A percentile compares a stretch with the other conserved stretches of the same genome.
phyloP scores from a whole-genome alignment of 345 rosid genomes.

The Eucalyptus sp. region DNA sequence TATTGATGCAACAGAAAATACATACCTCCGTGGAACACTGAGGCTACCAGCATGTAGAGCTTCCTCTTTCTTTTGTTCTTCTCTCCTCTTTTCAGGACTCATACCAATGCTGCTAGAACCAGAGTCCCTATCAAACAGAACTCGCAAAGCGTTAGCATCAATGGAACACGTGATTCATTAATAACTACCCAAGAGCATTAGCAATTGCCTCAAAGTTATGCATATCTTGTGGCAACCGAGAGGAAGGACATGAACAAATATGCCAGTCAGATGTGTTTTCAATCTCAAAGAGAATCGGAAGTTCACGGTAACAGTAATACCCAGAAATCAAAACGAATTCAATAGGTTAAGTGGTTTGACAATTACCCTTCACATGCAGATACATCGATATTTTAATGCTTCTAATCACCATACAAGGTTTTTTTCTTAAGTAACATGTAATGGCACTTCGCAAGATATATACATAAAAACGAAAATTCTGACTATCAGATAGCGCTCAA shows the following conservation, averaged over 20 bases:
- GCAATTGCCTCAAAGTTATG: neutral
- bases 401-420: neutral
- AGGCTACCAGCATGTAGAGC: slow-evolving; percentile 52
- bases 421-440: neutral
- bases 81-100: slow-evolving; percentile 50
- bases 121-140: slow-evolving; percentile 30
- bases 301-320: neutral
- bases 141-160: neutral
- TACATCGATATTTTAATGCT: neutral
- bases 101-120: slow-evolving; percentile 30
- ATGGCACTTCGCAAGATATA: neutral
- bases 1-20: neutral
- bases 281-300: neutral
- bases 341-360: neutral
- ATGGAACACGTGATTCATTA: neutral
- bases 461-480: neutral
- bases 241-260: neutral
- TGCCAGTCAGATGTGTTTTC: neutral
- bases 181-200: neutral
- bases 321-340: neutral
- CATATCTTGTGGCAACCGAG: neutral
- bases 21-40: slow-evolving; percentile 55
- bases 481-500: neutral
- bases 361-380: neutral
- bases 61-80: slow-evolving; percentile 58